Percentiles rank a stretch among this genome's conserved stretches.
Evolutionary conservation across 352 stramenopile species (phyloP).

Genomic region (Phytophthora chlamydospora): DNA sequence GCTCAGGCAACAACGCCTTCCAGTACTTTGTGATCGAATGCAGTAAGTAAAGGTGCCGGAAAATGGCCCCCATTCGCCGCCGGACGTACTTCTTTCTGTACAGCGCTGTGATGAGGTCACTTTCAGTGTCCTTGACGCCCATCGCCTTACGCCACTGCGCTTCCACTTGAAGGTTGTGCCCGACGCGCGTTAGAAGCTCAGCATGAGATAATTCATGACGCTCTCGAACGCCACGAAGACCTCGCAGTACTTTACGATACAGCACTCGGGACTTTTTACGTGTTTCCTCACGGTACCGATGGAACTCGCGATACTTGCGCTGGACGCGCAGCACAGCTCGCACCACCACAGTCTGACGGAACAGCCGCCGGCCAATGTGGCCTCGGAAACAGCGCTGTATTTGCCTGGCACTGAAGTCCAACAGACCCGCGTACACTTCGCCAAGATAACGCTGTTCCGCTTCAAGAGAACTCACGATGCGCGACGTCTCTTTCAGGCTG

Average conservation of each 20-base stretch:
- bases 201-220: conserved; percentile 52
- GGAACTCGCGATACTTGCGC: conserved; percentile 46
- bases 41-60: conserved; percentile 39
- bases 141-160: conserved; percentile 70
- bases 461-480: conserved; percentile 29
- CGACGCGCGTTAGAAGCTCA: conserved; percentile 60
- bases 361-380: conserved; percentile 62
- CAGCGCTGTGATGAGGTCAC: conserved; percentile 53
- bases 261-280: conserved; percentile 44
- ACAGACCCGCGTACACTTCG: conserved; percentile 30
- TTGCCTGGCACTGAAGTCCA: conserved; percentile 45
- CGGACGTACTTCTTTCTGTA: conserved; percentile 73
- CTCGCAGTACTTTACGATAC: conserved; percentile 58
- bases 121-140: conserved; percentile 63
- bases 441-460: conserved; percentile 35
- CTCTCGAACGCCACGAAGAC: conserved; percentile 45
- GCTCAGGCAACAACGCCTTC: conserved; percentile 32
- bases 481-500: conserved; percentile 34
- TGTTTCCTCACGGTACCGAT: conserved; percentile 32
- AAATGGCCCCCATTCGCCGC: conserved; percentile 36
- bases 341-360: conserved; percentile 43
- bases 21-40: conserved; percentile 46
- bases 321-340: conserved; percentile 57
- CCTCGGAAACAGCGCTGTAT: conserved; percentile 92
- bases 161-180: conserved; percentile 72